Evolutionary conservation across 2,329 filamentous ascomycete species (phyloP), one percentile per base, ranked within the genome.

Genomic region (Cordyceps fumosorosea): DNA sequence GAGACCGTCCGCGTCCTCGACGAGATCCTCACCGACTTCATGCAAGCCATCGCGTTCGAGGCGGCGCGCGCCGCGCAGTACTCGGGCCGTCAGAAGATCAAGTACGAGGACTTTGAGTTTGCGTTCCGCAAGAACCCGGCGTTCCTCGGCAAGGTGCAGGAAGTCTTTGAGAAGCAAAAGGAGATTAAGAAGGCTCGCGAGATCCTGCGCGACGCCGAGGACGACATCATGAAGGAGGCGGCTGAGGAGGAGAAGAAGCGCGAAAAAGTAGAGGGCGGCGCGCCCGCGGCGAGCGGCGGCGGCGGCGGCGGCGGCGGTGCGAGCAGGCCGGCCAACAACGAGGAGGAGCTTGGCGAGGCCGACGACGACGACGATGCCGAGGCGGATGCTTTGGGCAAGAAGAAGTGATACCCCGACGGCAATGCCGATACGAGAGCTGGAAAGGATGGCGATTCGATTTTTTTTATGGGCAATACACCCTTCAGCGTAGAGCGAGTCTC

Each of bases 41-140:
- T 98, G 73, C 91, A 96, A 73, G 91, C 95, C 74, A 88, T 95
- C 60, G 93, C 90, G 76, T 95, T 96, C 78, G 89, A 91, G 72
- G 93, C 95, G 4, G 91, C 92, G 5, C 86, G 90, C 51, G 88
- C 89, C 59, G 95, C 95, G 0, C 87, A 90, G 73, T 91, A 96
- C 75, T 87, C 90, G 2, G 89, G 92, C 0, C 89, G 95, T 2
- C 91, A 96, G 70, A 99, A 99, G 78, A 92, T 99, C 77, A 99
- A 99, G 75, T 90, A 96, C 70, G 93, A 97, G 71, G 95, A 99
- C 76, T 96, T 99, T 78, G 92, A 96, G 71, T 99, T 96, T 76
- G 91, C 92, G 45, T 85, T 98, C 68, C 85, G 95, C 37, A 86
- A 89, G 66, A 96, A 98, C 70, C 88, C 90, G 10, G 81, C 84